Evolutionary conservation across 306 rosid genomes (phyloP), one percentile per base, ranked within the genome.

Genomic region (Rubus parviflorus): DNA sequence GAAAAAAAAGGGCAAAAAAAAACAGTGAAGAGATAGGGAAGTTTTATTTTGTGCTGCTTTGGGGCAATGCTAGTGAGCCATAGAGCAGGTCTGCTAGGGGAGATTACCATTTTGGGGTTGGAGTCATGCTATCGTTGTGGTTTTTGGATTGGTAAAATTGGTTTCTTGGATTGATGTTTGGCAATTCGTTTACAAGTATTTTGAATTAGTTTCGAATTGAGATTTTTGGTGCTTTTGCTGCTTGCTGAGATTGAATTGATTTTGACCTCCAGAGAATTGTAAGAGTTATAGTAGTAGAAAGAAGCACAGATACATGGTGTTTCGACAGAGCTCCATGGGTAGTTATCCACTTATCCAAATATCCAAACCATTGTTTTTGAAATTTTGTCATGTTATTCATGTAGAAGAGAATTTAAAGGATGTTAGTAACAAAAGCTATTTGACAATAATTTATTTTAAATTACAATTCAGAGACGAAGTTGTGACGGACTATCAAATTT

Each of bases 31-130:
- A 38, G 47, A 13, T 47, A 1, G 52, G 70, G 41, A 64, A 64
- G 22, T 17, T 17, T 64, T 7, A 11, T 23, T 6, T 66, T 43
- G 43, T 68, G 15, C 37, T 58, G 64, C 65, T 58, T 58, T 67
- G 23, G 72, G 4, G 37, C 38, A 5, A 67, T 67, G 72, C 54
- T 8, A 68, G 51, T 7, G 22, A n/a, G 57, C n/a, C 14, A 43
- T 42, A 48, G 57, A 68, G 40, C 57, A 8, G 51, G 48, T 66
- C 12, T 0, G 72, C n/a, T 3, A 43, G 53, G 12, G 19, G 53
- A 38, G 11, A 43, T n/a, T 68, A 22, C 54, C 72, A 68, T 20
- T 68, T 45, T 22, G 73, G 9, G 68, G 56, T 46, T 68, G 40
- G 12, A 15, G 25, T 64, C 15, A 8, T 64, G 5, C 70, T 17